These are phyloP conservation scores for Roridomyces roridus DNA, from an alignment of 768 basidiomycete species.

Conservation along the genomic window DNA sequence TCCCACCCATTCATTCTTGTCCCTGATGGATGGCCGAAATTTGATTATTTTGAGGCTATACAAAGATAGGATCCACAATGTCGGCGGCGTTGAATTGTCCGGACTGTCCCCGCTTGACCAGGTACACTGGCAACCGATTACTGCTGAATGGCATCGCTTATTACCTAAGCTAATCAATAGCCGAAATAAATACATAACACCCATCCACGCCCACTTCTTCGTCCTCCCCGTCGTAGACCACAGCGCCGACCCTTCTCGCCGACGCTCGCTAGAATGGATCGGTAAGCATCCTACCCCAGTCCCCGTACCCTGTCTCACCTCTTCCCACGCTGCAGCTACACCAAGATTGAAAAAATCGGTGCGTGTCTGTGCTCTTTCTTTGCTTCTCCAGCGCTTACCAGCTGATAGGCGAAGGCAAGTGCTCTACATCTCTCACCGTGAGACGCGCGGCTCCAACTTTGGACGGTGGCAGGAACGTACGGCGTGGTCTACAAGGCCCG, in stretches of 20 bases:
- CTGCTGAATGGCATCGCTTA: constrained; percentile 13
- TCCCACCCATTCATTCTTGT: too few relatives aligned
- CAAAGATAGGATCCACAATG: neutral
- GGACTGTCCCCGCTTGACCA: neutral
- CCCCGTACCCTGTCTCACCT: neutral
- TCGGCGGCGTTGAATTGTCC: neutral
- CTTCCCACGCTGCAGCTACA: constrained; percentile 63
- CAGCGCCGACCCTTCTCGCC: neutral
- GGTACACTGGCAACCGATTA: neutral
- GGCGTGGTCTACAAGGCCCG: constrained; percentile 98
- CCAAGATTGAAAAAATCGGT: constrained; percentile 99
- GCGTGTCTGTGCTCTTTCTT: constrained; percentile 45
- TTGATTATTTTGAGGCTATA: too few relatives aligned
- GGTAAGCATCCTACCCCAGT: neutral
- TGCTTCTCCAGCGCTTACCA: constrained; percentile 13
- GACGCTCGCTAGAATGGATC: constrained; percentile 12
- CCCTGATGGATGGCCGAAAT: neutral
- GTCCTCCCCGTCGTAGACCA: neutral
- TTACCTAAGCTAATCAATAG: constrained; percentile 19
- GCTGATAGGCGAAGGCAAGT: constrained; percentile 48
- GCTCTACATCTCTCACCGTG: too few relatives aligned
- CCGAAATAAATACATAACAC: constrained; percentile 15
- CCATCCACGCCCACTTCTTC: constrained; percentile 8
- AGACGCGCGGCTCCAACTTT: neutral
- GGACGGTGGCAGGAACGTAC: constrained; percentile 77